Conservation (phyloP, 2,329 filamentous ascomycete species). For the Ceratocystiopsis brevicomis region DNA sequence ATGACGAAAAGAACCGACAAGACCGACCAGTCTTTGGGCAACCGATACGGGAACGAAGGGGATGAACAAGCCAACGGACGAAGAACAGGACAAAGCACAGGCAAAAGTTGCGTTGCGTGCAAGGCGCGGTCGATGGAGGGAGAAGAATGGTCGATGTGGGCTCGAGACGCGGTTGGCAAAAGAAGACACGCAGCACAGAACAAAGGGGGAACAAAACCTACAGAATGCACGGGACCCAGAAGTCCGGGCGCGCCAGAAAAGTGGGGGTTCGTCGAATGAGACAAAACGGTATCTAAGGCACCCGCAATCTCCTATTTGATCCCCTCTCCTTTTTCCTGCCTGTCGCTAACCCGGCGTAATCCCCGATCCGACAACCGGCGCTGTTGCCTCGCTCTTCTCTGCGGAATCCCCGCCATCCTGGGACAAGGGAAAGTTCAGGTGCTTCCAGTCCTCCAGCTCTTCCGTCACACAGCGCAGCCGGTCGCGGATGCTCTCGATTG, state of each 20-base stretch:
- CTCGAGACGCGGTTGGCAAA: background rate
- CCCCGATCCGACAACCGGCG: background rate
- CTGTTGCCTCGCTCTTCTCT: constrained; percentile 3
- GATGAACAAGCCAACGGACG: background rate
- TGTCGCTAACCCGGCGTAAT: no score
- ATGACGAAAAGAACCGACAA: background rate
- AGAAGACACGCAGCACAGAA: constrained; percentile 4
- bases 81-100: background rate
- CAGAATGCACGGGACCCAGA: no score
- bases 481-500: constrained; percentile 89
- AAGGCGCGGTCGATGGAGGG: background rate
- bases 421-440: constrained; percentile 47
- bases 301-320: no score
- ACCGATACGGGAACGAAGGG: background rate
- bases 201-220: background rate
- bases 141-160: background rate
- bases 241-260: no score
- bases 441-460: constrained; percentile 87
- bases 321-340: no score
- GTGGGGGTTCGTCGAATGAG: no score
- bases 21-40: background rate
- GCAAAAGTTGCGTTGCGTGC: background rate
- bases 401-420: constrained; percentile 16
- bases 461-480: constrained; percentile 78
- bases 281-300: no score